These are phyloP conservation scores for Aspergillus thermomutatus DNA, from an alignment of 2,329 filamentous ascomycete species.

Conservation along the genomic window DNA sequence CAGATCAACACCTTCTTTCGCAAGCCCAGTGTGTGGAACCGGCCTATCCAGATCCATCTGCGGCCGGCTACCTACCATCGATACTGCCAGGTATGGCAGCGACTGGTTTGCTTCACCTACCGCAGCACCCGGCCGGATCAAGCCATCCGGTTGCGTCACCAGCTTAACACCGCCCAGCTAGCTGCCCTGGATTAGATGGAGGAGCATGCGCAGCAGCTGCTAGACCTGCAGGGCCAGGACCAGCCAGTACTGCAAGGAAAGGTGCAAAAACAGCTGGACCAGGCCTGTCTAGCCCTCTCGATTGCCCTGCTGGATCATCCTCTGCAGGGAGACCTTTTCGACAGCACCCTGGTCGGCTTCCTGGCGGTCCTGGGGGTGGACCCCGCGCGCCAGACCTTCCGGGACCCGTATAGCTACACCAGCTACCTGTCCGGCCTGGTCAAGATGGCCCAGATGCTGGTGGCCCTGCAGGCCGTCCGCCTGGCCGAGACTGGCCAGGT, in stretches of 20 bases:
- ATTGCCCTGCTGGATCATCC: background rate
- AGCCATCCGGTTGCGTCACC: background rate
- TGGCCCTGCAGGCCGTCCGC: background rate
- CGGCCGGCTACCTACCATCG: background rate
- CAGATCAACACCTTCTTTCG: constrained; percentile 1
- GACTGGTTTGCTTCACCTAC: background rate
- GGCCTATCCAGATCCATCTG: constrained; percentile 1
- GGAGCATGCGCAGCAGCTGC: background rate
- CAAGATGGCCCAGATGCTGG: constrained; percentile 5
- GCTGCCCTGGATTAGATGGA: background rate
- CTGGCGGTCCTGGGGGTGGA: background rate
- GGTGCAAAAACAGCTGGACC: background rate
- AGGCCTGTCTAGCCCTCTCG: background rate
- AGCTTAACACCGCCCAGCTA: background rate
- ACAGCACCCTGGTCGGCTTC: background rate
- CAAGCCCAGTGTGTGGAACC: background rate
- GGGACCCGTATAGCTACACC: constrained; percentile 1
- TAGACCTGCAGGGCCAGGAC: background rate
- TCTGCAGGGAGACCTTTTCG: background rate
- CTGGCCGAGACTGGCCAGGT: background rate
- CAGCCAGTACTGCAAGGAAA: background rate
- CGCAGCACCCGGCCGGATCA: background rate
- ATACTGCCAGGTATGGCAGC: constrained; percentile 1
- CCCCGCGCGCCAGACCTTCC: background rate
- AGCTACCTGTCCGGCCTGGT: constrained; percentile 1